These are phyloP conservation scores for Hyphopichia pseudoburtonii DNA, from an alignment of 1,139 yeast species.

Conservation along the genomic window DNA sequence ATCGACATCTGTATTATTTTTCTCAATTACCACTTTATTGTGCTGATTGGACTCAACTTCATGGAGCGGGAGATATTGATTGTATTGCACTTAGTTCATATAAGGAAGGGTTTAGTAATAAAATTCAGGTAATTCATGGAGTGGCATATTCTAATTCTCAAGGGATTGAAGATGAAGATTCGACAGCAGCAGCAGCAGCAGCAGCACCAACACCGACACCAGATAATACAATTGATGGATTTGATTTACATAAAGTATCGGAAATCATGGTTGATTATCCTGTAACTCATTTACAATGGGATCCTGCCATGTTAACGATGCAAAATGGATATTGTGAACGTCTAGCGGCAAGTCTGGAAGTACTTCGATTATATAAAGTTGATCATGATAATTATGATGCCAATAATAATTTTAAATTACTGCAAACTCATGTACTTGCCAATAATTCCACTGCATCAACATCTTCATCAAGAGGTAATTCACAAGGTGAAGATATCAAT, in stretches of 20 bases:
- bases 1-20: conserved; percentile 55
- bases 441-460: conserved; percentile 21
- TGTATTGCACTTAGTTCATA: conserved; percentile 66
- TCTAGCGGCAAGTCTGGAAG: conserved; percentile 71
- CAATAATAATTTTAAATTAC: conserved; percentile 30
- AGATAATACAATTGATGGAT: conserved; percentile 30
- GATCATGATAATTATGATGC: conserved; percentile 30
- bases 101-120: conserved; percentile 67
- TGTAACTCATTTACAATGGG: conserved; percentile 71
- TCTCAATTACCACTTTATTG: conserved; percentile 65
- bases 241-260: conserved; percentile 49
- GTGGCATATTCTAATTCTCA: conserved; percentile 16
- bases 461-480: not conserved
- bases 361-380: conserved; percentile 64
- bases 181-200: conserved; percentile 8
- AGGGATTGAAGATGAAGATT: conserved; percentile 4
- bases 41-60: conserved; percentile 60
- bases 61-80: conserved; percentile 37
- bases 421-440: conserved; percentile 43
- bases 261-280: conserved; percentile 64
- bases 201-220: not conserved
- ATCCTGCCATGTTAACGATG: conserved; percentile 43
- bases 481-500: conserved; percentile 34
- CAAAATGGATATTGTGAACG: conserved; percentile 33
- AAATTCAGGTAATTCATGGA: conserved; percentile 50